phyloP scores from a whole-genome alignment of 192 early-diverging fungal species.

The Coemansia sp. region DNA sequence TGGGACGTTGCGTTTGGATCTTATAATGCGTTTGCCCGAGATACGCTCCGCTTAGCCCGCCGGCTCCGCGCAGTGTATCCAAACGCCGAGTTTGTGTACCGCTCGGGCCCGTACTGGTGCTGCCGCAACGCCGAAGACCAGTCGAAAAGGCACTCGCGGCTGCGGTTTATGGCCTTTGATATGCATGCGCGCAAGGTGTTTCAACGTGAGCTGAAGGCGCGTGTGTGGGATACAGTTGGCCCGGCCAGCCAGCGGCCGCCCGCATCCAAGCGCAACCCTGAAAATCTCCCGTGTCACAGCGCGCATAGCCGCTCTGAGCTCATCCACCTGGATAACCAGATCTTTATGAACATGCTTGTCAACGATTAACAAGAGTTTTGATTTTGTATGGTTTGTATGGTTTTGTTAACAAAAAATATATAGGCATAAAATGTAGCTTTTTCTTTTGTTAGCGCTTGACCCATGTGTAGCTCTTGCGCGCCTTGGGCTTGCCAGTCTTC shows the following conservation, averaged over 20 bases:
- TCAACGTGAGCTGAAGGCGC: slow-evolving; percentile 9
- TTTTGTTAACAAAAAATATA: not conserved
- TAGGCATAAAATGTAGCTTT: no score
- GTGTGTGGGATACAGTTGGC: slow-evolving; percentile 26
- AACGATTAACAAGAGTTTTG: not conserved
- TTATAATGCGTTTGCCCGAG: slow-evolving; percentile 6
- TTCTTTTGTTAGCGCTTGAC: slow-evolving; percentile 59
- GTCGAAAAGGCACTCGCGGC: slow-evolving; percentile 27
- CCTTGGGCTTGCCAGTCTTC: slow-evolving; percentile 93
- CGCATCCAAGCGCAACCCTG: slow-evolving; percentile 17
- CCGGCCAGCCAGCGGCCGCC: slow-evolving; percentile 14
- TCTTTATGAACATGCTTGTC: slow-evolving; percentile 39
- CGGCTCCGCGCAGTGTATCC: slow-evolving; percentile 26
- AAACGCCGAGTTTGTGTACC: slow-evolving; percentile 27
- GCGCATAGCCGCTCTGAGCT: slow-evolving; percentile 29
- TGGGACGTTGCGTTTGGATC: slow-evolving; percentile 36
- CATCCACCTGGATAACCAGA: slow-evolving; percentile 43
- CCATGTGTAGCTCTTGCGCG: slow-evolving; percentile 90
- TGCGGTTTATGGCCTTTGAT: slow-evolving; percentile 35
- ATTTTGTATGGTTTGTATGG: not conserved
- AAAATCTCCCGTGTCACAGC: slow-evolving; percentile 43
- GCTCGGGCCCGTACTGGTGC: slow-evolving; percentile 43
- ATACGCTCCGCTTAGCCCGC: slow-evolving; percentile 10
- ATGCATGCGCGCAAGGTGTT: slow-evolving; percentile 15
- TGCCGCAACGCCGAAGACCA: slow-evolving; percentile 24